A percentile compares a stretch with the other conserved stretches of the same genome.
These are phyloP conservation scores for Rhododendron mucronatum DNA, from an alignment of 148 eudicot species.

Conservation along the genomic window DNA sequence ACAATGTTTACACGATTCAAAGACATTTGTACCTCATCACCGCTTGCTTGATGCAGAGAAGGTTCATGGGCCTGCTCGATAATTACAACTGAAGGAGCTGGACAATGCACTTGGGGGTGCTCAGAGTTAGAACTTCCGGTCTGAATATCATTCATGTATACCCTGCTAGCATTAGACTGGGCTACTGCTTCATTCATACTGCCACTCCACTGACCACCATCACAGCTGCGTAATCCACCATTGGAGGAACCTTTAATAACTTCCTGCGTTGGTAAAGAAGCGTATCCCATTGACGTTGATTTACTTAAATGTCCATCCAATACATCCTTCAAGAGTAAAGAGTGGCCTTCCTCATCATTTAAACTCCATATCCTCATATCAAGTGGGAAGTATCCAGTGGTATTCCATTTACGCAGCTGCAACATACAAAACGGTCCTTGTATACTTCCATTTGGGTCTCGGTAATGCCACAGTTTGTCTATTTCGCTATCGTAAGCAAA, in stretches of 20 bases:
- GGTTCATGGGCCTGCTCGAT: slow-evolving; percentile 13
- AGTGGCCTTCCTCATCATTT: slow-evolving; percentile 43
- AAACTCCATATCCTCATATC: slow-evolving; percentile 81
- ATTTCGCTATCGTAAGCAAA: slow-evolving; percentile 35
- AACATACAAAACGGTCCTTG: slow-evolving; percentile 88
- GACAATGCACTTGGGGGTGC: slow-evolving; percentile 13
- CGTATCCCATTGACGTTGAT: slow-evolving; percentile 12
- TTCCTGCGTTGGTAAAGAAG: slow-evolving; percentile 29
- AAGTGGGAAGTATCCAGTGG: slow-evolving; percentile 62
- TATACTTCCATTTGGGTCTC: slow-evolving; percentile 69
- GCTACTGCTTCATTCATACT: slow-evolving; percentile 24
- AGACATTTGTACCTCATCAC: slow-evolving; percentile 10
- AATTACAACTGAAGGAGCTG: slow-evolving; percentile 14
- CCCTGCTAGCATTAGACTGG: slow-evolving; percentile 26
- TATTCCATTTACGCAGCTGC: slow-evolving; percentile 78
- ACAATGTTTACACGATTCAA: slow-evolving; percentile 10
- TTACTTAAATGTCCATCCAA: slow-evolving; percentile 43
- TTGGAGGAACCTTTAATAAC: slow-evolving; percentile 26
- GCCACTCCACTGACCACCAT: slow-evolving; percentile 26
- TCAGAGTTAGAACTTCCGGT: slow-evolving; percentile 12
- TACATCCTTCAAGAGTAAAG: slow-evolving; percentile 61
- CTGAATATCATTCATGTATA: slow-evolving; percentile 4
- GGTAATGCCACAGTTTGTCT: slow-evolving; percentile 77
- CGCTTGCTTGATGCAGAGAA: slow-evolving; percentile 9
- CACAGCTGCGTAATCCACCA: slow-evolving; percentile 18